Evolutionary conservation across 2,329 filamentous ascomycete species (phyloP), one percentile per base, ranked within the genome.

Genomic region (Diaporthe sp.): DNA sequence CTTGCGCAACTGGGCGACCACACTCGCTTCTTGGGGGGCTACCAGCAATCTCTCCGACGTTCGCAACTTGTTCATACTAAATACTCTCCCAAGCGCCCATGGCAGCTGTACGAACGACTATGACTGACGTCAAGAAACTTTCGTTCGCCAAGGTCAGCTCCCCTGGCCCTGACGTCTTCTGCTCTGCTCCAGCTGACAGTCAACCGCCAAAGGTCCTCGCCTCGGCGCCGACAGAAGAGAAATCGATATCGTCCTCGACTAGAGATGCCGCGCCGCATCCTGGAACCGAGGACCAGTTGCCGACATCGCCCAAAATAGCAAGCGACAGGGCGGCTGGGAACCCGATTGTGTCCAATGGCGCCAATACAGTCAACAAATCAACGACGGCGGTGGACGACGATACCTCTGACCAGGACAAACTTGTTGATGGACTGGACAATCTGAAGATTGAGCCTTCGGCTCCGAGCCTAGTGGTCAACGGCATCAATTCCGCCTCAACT

Each of bases 111-210:
- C 85, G 86, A 75, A 81, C 82, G 80, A 83, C 87, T 79, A 83
- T 86, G 79, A 81, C 87, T 77, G 88, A 89, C 78, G 78, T 85
- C 73, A 85, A 86, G 72, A 92, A 91, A 84, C 89, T 92, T 80
- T 94, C 93, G 58, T 95, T 95, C 87, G 94, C 94, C 85, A 95
- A 94, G 90, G 94, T 94, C 86, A 75, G 87, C 80, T 76, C 53
- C 47, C 68, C 49, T 25, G 25, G 51, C 67, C 20, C 22, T 39
- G 34, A 42, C 49, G 34, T 22, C 65, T 63, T 63, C 34, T 39
- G 22, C 47, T 76, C 37, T 34, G 22, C 68, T 53, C 72, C 49
- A 39, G 55, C 73, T 75, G n/a, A 73, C 70, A 73, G 53, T 67
- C 20, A 42, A 17, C 28, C 25, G n/a, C 17, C 42, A 44, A 65